Percentiles rank a stretch among this genome's conserved stretches.
Evolutionary conservation across 179 eudicot species (phyloP).

Genomic region (Monotropa hypopitys): DNA sequence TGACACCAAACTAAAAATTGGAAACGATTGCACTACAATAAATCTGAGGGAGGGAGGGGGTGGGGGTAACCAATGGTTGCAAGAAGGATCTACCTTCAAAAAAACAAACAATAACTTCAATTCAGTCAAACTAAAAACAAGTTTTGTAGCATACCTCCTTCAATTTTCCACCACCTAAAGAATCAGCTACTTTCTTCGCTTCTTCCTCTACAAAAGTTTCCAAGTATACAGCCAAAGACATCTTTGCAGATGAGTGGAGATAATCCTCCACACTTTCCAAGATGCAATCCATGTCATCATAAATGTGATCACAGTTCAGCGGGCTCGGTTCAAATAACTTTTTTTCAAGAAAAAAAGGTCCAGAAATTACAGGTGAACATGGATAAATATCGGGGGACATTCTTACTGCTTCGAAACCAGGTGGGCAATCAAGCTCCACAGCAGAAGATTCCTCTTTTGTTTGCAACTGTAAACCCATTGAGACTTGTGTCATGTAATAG

Average conservation of each 20-base stretch:
- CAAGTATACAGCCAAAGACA: conserved; percentile 33
- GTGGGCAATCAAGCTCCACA: conserved; percentile 56
- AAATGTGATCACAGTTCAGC: conserved; percentile 3
- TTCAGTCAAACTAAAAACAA: background rate
- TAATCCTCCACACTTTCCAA: conserved; percentile 42
- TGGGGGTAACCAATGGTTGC: background rate
- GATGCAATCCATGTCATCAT: conserved; percentile 23
- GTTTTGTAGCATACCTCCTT: conserved; percentile 37
- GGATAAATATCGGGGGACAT: conserved; percentile 15
- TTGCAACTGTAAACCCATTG: conserved; percentile 22
- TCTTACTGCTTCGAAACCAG: conserved; percentile 45
- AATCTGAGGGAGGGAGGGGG: background rate
- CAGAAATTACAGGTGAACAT: conserved; percentile 15
- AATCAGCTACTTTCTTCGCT: conserved; percentile 24
- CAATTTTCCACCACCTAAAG: conserved; percentile 13
- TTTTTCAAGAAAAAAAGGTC: conserved; percentile 19
- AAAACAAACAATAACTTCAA: background rate
- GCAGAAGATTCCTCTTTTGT: conserved; percentile 26
- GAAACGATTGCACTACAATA: background rate
- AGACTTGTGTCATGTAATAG: conserved; percentile 2
- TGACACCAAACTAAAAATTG: background rate
- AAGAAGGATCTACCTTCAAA: background rate
- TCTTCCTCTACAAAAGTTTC: conserved; percentile 38
- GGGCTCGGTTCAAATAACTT: conserved; percentile 3
- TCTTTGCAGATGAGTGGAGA: conserved; percentile 39